These are phyloP conservation scores for Piromyces finnis DNA, from an alignment of 192 early-diverging fungal species.

Conservation along the genomic window DNA sequence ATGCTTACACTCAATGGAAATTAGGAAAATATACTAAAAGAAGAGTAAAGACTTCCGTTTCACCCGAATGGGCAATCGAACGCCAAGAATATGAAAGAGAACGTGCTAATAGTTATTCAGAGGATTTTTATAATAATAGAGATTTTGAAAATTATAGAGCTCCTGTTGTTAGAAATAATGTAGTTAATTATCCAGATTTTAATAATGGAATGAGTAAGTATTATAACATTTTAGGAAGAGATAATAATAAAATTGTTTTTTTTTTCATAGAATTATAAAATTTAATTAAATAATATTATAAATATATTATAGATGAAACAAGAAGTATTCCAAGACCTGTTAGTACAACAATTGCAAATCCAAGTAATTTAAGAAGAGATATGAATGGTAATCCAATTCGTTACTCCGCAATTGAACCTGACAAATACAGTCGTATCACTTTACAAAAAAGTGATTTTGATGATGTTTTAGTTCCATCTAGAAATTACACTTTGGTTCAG, in stretches of 20 bases:
- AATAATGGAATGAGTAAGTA: no score
- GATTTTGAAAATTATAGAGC: neutral
- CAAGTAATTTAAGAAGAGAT: neutral
- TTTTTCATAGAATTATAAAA: no score
- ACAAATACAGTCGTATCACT: neutral
- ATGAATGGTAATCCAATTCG: neutral
- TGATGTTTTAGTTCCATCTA: neutral
- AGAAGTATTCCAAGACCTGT: neutral
- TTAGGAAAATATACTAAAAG: neutral
- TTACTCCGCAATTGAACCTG: neutral
- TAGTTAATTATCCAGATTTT: no score
- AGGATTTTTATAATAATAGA: neutral
- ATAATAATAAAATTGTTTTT: no score
- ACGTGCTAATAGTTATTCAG: neutral
- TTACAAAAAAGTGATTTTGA: neutral
- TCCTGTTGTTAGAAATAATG: neutral
- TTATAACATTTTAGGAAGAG: no score
- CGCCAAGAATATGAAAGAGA: neutral
- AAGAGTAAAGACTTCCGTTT: neutral
- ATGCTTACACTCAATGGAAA: neutral
- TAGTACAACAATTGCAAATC: neutral
- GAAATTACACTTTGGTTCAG: neutral
- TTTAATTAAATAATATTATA: no score
- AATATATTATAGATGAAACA: neutral
- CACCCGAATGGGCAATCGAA: neutral